Conservation (phyloP, 441 rosid species). For the Rhodomyrtus psidioides region DNA sequence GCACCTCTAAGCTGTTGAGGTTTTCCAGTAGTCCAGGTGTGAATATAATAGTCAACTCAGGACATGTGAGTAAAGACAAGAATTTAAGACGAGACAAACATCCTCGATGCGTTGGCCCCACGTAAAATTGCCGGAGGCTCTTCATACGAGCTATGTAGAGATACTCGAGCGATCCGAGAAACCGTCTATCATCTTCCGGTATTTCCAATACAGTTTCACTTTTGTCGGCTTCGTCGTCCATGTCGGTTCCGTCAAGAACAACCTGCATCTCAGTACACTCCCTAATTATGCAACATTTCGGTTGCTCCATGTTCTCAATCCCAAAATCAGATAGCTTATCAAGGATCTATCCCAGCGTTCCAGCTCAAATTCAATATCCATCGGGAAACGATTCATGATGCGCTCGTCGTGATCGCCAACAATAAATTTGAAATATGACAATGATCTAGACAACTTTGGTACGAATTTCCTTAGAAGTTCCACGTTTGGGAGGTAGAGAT, state of each 20-base stretch:
- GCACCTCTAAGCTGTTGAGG: no score
- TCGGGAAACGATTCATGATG: constrained; percentile 5
- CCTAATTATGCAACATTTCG: neutral
- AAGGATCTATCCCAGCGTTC: constrained; percentile 1
- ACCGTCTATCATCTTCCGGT: neutral
- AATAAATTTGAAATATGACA: neutral
- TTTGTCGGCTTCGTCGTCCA: no score
- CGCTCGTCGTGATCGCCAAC: constrained; percentile 5
- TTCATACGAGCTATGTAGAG: no score
- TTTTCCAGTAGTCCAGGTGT: no score
- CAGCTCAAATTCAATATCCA: neutral
- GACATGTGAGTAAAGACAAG: no score
- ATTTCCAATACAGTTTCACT: neutral
- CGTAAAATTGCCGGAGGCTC: no score
- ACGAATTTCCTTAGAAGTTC: no score
- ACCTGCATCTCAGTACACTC: neutral
- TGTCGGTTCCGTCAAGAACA: neutral
- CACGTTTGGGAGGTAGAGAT: neutral
- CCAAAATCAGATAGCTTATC: neutral
- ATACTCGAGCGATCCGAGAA: neutral
- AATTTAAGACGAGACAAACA: no score
- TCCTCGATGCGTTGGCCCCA: no score
- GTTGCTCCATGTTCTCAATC: neutral
- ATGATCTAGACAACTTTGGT: neutral
- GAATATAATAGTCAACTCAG: no score